Conservation (phyloP, 345 rosid genomes). For the Clausena lansium region DNA sequence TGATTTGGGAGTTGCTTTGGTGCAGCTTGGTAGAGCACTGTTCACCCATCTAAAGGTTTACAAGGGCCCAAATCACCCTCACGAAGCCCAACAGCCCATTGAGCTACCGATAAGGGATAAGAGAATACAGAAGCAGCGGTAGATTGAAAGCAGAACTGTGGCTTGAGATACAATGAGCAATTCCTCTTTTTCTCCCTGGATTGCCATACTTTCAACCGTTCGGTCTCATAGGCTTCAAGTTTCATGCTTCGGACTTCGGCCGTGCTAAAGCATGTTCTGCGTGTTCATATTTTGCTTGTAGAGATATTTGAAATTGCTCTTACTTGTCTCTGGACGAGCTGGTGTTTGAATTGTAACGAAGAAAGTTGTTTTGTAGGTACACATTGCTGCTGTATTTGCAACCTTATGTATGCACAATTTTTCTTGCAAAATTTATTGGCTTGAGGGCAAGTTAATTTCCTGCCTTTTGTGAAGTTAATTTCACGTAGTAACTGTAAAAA, state of each 20-base stretch:
- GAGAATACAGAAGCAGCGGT: conserved; percentile 63
- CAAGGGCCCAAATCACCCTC: conserved; percentile 94
- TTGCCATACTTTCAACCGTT: neutral
- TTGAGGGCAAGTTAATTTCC: no score
- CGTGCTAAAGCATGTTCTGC: neutral
- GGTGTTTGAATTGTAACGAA: neutral
- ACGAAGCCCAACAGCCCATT: conserved; percentile 81
- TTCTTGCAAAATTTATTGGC: neutral
- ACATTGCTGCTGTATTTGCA: conserved; percentile 4
- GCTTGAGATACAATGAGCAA: conserved; percentile 21
- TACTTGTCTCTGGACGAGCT: conserved; percentile 3
- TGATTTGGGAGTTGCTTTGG: conserved; percentile 3
- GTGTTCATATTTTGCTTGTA: conserved; percentile 15
- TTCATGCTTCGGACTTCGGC: conserved; percentile 8
- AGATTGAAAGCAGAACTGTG: conserved; percentile 14
- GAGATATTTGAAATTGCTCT: conserved; percentile 14
- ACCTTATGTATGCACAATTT: neutral
- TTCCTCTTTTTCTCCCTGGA: neutral
- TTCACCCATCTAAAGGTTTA: conserved; percentile 95
- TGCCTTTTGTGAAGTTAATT: no score
- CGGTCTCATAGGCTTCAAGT: neutral
- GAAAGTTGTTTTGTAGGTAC: conserved; percentile 4
- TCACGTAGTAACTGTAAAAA: no score
- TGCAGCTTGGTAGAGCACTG: conserved; percentile 90
- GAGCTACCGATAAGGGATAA: conserved; percentile 89